Evolutionary conservation across 2,329 filamentous ascomycete genomes (phyloP), one percentile per base, ranked within the genome.

Genomic region (Xylaria sp.): DNA sequence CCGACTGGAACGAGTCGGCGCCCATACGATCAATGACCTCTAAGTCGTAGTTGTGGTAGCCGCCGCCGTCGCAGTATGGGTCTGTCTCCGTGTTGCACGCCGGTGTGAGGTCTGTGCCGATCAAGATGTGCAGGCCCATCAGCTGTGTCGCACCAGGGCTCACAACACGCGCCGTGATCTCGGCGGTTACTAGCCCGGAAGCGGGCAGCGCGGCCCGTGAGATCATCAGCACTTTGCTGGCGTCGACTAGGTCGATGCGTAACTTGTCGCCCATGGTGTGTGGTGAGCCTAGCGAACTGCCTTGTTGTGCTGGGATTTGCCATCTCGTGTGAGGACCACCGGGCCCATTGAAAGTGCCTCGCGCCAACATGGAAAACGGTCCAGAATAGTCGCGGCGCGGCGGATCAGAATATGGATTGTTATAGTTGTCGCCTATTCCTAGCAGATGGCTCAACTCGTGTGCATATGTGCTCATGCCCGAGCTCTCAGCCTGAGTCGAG

Each of bases 21-120:
- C 86, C 86, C 82, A 87, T 86, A 57, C 85, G 82, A 73, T 87
- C 85, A 34, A 87, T 77, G 2, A 87, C 85, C 70, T 87, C 85
- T 31, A 87, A 34, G 51, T 86, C 84, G 75, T 87, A 87, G 71
- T 82, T 82, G 73, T 86, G 79, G 78, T 84, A 87, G 39, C 79
- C 75, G 9, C 85, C 82, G 28, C 85, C 85, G 65, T 87, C 85
- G 74, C 85, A 88, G n/a, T 84, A 75, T 0, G 83, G 78, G 57
- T 86, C 81, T 0, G 80, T 79, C 2, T 73, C 73, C 23, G 77
- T 73, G 67, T 83, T 79, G 75, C 86, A 87, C 0, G 73, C 48
- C 0, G 85, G 84, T 4, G 84, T 82, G 0, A 81, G 80, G 69
- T 87, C 86, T 1, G 68, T 69, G 62, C 80, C 83, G 59, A 88